Percentiles rank a stretch among this genome's conserved stretches.
Conservation (phyloP, 2,329 filamentous ascomycete species). For the Cercospora janseana region DNA sequence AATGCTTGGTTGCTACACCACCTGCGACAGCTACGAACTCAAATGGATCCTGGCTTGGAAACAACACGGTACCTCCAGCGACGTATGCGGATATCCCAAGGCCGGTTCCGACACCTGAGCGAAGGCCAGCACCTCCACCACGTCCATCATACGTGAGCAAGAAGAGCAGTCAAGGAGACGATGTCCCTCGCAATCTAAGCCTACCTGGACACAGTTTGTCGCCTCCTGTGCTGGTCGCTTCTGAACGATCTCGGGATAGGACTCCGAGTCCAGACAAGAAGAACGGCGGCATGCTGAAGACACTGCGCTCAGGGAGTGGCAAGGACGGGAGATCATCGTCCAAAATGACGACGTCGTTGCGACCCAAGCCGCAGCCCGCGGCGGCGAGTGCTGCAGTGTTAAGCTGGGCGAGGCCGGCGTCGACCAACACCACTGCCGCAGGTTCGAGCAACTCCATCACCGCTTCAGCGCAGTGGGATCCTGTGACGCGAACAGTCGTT, state of each 20-base stretch:
- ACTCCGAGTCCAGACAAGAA: slow-evolving; percentile 64
- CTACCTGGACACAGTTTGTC: slow-evolving; percentile 23
- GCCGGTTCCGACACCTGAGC: slow-evolving; percentile 38
- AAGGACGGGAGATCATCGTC: slow-evolving; percentile 40
- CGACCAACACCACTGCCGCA: slow-evolving; percentile 4
- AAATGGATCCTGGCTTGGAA: slow-evolving; percentile 61
- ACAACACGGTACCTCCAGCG: slow-evolving; percentile 77
- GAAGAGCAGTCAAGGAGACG: slow-evolving; percentile 46
- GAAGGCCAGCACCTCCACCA: slow-evolving; percentile 36
- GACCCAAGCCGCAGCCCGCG: slow-evolving; percentile 51
- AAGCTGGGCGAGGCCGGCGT: slow-evolving; percentile 51
- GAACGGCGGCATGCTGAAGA: slow-evolving; percentile 51
- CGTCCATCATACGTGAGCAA: slow-evolving; percentile 49
- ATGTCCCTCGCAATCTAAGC: slow-evolving; percentile 31
- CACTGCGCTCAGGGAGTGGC: slow-evolving; percentile 31
- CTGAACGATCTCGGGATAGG: slow-evolving; percentile 44
- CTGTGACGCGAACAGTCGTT: slow-evolving; percentile 37
- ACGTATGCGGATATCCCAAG: slow-evolving; percentile 79
- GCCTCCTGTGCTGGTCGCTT: slow-evolving; percentile 19
- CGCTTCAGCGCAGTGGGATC: slow-evolving; percentile 34
- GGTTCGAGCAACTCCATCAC: slow-evolving; percentile 11
- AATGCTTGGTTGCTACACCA: slow-evolving; percentile 26
- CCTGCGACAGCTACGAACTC: slow-evolving; percentile 14
- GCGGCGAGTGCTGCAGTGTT: slow-evolving; percentile 63
- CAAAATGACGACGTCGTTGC: slow-evolving; percentile 46